These are phyloP conservation scores for Angomonas deanei DNA, from an alignment of 208 protist genomes.

Conservation along the genomic window DNA sequence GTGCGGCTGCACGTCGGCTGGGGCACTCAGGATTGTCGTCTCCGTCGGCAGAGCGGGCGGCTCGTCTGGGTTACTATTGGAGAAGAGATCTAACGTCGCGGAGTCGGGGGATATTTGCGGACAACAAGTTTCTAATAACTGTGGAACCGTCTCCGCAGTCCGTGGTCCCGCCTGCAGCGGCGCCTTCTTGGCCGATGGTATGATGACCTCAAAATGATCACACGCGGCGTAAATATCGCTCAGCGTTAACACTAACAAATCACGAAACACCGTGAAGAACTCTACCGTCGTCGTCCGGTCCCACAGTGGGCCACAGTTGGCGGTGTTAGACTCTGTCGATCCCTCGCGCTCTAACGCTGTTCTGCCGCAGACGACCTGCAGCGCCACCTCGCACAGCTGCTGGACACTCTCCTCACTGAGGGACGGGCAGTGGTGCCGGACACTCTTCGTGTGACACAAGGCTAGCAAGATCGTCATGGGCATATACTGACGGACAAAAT, in stretches of 20 bases:
- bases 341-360: conserved; percentile 22
- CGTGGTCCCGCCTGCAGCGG: background rate
- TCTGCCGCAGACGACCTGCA: conserved; percentile 27
- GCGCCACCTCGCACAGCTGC: conserved; percentile 12
- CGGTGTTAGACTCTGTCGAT: conserved; percentile 15
- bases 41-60: background rate
- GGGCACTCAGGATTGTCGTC: background rate
- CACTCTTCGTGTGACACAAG: background rate
- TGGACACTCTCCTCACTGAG: conserved; percentile 8
- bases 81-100: background rate
- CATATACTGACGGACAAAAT: background rate
- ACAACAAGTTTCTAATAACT: too few relatives aligned
- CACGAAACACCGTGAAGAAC: conserved; percentile 18
- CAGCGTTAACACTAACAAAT: conserved; percentile 13
- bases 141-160: background rate
- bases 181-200: conserved; percentile 12
- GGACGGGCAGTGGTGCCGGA: background rate
- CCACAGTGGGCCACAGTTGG: conserved; percentile 29
- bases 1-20: background rate
- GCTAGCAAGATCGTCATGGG: background rate
- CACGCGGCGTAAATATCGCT: conserved; percentile 18
- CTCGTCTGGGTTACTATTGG: too few relatives aligned
- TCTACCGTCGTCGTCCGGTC: conserved; percentile 15
- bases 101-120: too few relatives aligned
- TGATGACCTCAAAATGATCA: conserved; percentile 18